Percentiles rank a stretch among this genome's conserved stretches.
phyloP scores from a whole-genome alignment of 2,329 filamentous ascomycete species.

The Aphanocladium album region DNA sequence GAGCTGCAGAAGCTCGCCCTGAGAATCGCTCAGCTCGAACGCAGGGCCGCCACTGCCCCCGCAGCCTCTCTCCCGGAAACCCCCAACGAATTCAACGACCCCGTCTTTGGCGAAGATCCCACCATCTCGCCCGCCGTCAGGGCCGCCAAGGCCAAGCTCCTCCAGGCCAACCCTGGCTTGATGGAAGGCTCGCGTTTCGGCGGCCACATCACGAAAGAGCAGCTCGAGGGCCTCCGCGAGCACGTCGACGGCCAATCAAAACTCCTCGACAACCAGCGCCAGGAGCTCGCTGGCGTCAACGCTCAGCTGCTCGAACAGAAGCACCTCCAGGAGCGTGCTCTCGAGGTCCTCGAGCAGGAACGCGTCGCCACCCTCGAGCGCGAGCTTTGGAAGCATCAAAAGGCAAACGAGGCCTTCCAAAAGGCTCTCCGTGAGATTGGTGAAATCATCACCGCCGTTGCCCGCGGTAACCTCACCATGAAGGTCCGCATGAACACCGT shows the following conservation, averaged over 20 bases:
- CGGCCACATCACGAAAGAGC: conserved; percentile 67
- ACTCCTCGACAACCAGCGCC: conserved; percentile 80
- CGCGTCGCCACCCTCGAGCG: conserved; percentile 86
- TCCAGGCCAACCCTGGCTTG: conserved; percentile 37
- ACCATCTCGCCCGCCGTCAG: conserved; percentile 36
- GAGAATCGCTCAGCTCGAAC: conserved; percentile 78
- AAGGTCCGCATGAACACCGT: conserved; percentile 93
- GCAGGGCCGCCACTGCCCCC: conserved; percentile 60
- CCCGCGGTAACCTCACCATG: conserved; percentile 91
- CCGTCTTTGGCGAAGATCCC: conserved; percentile 54
- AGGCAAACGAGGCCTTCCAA: conserved; percentile 97
- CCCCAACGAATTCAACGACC: conserved; percentile 68
- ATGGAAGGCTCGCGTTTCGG: conserved; percentile 32
- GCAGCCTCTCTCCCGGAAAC: conserved; percentile 68
- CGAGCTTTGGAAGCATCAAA: conserved; percentile 93
- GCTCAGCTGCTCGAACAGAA: conserved; percentile 83
- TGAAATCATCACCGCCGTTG: conserved; percentile 94
- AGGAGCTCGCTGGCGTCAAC: conserved; percentile 80
- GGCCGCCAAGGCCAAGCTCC: conserved; percentile 39
- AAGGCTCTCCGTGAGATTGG: conserved; percentile 95
- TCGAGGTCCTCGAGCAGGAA: conserved; percentile 77
- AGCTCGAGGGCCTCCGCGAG: conserved; percentile 79
- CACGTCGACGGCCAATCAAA: conserved; percentile 93
- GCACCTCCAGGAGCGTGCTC: conserved; percentile 74
- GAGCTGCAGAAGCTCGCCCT: conserved; percentile 75